Percentiles rank a stretch among this genome's conserved stretches.
Evolutionary conservation across 495 filamentous ascomycete genomes (phyloP).

Genomic region (Aspergillus egyptiacus): DNA sequence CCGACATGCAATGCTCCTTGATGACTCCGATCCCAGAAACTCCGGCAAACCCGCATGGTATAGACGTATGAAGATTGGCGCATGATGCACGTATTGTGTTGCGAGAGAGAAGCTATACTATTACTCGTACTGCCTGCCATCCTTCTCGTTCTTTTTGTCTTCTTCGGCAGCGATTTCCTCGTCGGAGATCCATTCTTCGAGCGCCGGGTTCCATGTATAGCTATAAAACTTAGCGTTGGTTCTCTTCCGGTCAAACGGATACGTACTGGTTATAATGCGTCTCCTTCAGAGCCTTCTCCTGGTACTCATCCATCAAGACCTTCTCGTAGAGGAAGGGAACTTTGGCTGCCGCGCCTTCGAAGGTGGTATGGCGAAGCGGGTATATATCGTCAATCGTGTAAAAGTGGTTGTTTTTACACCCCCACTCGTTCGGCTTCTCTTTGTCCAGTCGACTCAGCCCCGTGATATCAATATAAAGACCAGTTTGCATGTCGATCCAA

Average conservation of each 20-base stretch:
- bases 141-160: slow-evolving; percentile 14
- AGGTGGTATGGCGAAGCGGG: slow-evolving; percentile 51
- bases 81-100: too few relatives aligned
- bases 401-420: slow-evolving; percentile 75
- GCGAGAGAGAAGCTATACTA: neutral
- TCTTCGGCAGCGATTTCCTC: slow-evolving; percentile 14
- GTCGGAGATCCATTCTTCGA: slow-evolving; percentile 32
- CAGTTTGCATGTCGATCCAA: slow-evolving; percentile 73
- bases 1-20: neutral
- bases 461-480: slow-evolving; percentile 86
- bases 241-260: neutral
- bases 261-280: slow-evolving; percentile 52
- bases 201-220: slow-evolving; percentile 29
- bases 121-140: slow-evolving; percentile 28
- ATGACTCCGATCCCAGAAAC: neutral
- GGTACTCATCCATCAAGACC: slow-evolving; percentile 57
- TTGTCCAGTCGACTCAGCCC: slow-evolving; percentile 65
- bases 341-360: slow-evolving; percentile 54
- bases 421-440: slow-evolving; percentile 59
- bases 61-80: neutral
- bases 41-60: neutral
- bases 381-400: slow-evolving; percentile 53
- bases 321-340: slow-evolving; percentile 58
- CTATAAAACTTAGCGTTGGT: slow-evolving; percentile 18
- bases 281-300: slow-evolving; percentile 41